These are phyloP conservation scores for Clonostachys byssicola DNA, from an alignment of 2,329 filamentous ascomycete species.

Conservation along the genomic window DNA sequence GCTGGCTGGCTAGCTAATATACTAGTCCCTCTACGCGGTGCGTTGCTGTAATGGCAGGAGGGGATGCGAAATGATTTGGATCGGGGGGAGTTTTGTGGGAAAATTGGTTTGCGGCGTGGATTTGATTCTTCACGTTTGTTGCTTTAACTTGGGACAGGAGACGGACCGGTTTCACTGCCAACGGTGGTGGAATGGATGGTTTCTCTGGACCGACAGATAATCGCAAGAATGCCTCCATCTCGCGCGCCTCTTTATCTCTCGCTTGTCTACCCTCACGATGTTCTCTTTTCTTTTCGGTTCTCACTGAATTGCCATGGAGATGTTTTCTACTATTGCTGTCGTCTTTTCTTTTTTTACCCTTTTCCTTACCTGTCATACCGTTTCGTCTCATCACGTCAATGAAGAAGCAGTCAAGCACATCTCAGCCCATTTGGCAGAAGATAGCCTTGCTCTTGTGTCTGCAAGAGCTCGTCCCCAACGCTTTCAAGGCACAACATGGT, in stretches of 20 bases:
- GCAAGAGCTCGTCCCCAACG: too few species aligned
- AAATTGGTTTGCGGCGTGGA: not conserved
- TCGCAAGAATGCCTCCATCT: too few species aligned
- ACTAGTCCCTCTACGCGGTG: constrained; percentile 6
- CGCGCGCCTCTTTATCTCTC: too few species aligned
- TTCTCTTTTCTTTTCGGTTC: too few species aligned
- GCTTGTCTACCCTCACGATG: too few species aligned
- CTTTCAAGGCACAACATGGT: too few species aligned
- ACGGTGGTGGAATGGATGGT: too few species aligned
- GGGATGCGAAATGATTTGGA: not conserved
- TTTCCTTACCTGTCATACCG: constrained; percentile 7
- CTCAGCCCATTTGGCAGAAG: too few species aligned
- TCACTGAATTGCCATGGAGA: not conserved
- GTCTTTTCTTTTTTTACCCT: constrained; percentile 9
- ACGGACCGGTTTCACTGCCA: too few species aligned
- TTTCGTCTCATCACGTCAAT: not conserved
- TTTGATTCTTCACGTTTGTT: constrained; percentile 1
- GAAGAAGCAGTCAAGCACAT: not conserved
- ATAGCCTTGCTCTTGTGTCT: too few species aligned
- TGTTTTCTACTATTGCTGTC: constrained; percentile 5
- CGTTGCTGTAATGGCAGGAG: constrained; percentile 4
- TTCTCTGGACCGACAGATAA: too few species aligned
- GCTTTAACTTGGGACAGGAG: not conserved
- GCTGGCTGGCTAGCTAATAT: constrained; percentile 6
- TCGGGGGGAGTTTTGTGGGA: too few species aligned